A percentile compares a stretch with the other conserved stretches of the same genome.
These are phyloP conservation scores for Daldinia childiae DNA, from an alignment of 495 filamentous ascomycete genomes.

Conservation along the genomic window DNA sequence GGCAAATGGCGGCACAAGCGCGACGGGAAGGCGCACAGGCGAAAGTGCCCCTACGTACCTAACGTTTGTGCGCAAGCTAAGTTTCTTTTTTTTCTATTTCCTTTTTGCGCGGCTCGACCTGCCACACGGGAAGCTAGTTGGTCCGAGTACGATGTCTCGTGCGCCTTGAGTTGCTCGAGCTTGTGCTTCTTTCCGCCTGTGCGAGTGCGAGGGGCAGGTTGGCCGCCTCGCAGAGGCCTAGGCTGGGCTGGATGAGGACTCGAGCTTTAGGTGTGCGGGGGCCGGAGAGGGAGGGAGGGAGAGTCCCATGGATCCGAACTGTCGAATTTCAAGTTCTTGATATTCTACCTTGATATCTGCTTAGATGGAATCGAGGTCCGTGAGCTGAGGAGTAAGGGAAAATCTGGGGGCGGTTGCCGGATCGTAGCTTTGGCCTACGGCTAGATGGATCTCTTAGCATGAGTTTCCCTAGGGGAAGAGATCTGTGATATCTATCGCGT, in stretches of 20 bases:
- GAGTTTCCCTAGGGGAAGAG: not conserved
- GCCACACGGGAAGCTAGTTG: conserved; percentile 2
- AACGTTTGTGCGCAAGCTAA: not conserved
- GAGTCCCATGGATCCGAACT: conserved; percentile 10
- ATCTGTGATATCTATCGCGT: conserved; percentile 25
- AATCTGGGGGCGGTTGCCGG: not conserved
- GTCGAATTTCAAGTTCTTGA: conserved; percentile 9
- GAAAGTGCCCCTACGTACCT: not conserved
- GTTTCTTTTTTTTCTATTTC: not conserved
- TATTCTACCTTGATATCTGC: not conserved
- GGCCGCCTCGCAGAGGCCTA: not conserved
- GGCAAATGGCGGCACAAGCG: conserved; percentile 1
- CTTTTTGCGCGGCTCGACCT: conserved; percentile 19
- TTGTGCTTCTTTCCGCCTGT: conserved; percentile 7
- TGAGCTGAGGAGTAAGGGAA: not conserved
- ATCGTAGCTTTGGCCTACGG: conserved; percentile 10
- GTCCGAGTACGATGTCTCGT: conserved; percentile 16
- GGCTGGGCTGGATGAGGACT: conserved; percentile 1
- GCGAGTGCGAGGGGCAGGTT: not conserved
- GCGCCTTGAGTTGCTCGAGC: not conserved
- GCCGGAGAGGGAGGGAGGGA: not conserved
- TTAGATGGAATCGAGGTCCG: not conserved
- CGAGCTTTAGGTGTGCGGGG: conserved; percentile 20
- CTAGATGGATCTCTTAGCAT: not conserved
- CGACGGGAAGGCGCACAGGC: conserved; percentile 25